Conservation (phyloP, 73 alveolate species). For the Tetrahymena malaccensis region DNA sequence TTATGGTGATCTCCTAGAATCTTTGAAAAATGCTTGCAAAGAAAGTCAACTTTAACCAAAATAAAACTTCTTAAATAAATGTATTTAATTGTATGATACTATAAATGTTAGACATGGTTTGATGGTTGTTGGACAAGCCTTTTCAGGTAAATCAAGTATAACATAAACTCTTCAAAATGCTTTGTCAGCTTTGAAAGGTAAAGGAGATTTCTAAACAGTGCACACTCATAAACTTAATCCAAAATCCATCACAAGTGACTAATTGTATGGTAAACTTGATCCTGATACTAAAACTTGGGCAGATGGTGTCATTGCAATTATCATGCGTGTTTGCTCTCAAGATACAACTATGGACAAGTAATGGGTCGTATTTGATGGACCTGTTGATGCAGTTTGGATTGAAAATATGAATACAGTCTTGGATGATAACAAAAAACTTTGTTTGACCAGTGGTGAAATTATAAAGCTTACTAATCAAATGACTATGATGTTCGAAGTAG, state of each 20-base stretch:
- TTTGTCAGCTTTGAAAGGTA: conserved; percentile 71
- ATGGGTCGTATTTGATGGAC: conserved; percentile 94
- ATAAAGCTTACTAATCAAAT: conserved; percentile 93
- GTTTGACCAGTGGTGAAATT: conserved; percentile 84
- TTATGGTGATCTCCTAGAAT: conserved; percentile 55
- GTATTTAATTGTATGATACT: conserved; percentile 98
- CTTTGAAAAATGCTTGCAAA: conserved; percentile 27
- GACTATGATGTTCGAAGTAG: conserved; percentile 99
- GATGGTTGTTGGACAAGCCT: conserved; percentile 91
- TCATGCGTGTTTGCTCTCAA: conserved; percentile 88
- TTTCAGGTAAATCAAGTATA: conserved; percentile 52
- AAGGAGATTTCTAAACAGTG: conserved; percentile 32
- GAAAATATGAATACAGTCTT: conserved; percentile 95
- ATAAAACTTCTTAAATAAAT: conserved; percentile 87
- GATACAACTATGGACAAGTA: conserved; percentile 73
- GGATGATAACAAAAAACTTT: conserved; percentile 89
- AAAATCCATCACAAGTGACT: conserved; percentile 65
- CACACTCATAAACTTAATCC: conserved; percentile 66
- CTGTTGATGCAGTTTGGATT: conserved; percentile 95
- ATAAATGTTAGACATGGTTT: conserved; percentile 90
- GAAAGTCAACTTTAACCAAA: conserved; percentile 80
- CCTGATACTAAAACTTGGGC: conserved; percentile 88
- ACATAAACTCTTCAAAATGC: conserved; percentile 90
- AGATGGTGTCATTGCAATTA: conserved; percentile 90
- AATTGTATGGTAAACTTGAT: conserved; percentile 73